phyloP scores from a whole-genome alignment of 2,329 filamentous ascomycete genomes.

The Cercospora janseana region DNA sequence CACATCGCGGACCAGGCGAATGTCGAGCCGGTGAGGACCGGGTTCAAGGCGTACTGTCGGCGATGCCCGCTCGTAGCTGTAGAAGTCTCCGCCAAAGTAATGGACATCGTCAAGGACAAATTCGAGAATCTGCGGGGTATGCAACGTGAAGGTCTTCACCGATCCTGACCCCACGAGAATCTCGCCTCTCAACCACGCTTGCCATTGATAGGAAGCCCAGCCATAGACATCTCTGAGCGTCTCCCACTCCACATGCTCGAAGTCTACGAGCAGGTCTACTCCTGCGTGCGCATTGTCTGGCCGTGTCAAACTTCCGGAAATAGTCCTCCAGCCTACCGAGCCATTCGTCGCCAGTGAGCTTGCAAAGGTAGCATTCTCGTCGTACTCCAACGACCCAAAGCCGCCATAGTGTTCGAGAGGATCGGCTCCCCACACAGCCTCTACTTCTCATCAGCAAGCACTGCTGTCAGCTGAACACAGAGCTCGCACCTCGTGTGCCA shows the following conservation, averaged over 20 bases:
- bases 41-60: conserved; percentile 50
- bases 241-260: conserved; percentile 54
- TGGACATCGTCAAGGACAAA: conserved; percentile 52
- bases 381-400: conserved; percentile 49
- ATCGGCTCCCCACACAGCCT: conserved; percentile 59
- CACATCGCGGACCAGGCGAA: conserved; percentile 57
- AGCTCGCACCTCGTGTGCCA: conserved; percentile 55
- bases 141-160: conserved; percentile 43
- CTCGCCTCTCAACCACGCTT: conserved; percentile 56
- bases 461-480: neutral
- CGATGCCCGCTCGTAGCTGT: conserved; percentile 52
- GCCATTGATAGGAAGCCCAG: conserved; percentile 59
- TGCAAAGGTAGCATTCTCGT: conserved; percentile 44
- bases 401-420: conserved; percentile 55
- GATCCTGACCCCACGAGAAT: conserved; percentile 40
- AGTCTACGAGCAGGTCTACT: conserved; percentile 45
- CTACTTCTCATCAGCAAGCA: conserved; percentile 36
- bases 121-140: conserved; percentile 52
- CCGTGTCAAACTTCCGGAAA: conserved; percentile 37
- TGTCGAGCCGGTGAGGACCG: conserved; percentile 52
- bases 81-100: conserved; percentile 60
- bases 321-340: conserved; percentile 49
- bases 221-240: conserved; percentile 56
- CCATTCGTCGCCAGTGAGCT: conserved; percentile 55
- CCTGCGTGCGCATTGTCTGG: conserved; percentile 36